Percentiles rank a stretch among this genome's conserved stretches.
Conservation (phyloP, 495 filamentous ascomycete genomes). For the Aspergillus egyptiacus region DNA sequence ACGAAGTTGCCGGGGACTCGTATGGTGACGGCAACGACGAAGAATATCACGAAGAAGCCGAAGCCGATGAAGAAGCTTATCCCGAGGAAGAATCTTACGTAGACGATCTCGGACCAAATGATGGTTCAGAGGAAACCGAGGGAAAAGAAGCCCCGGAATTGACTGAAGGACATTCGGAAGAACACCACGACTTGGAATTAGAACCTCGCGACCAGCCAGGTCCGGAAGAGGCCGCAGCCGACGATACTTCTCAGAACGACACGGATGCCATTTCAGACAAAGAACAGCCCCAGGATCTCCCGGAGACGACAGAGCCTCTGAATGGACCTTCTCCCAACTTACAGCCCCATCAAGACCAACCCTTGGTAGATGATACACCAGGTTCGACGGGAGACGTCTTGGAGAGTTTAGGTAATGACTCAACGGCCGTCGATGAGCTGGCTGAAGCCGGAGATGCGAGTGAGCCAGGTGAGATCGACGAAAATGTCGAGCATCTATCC, state of each 20-base stretch:
- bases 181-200: slow-evolving; percentile 8
- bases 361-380: slow-evolving; percentile 29
- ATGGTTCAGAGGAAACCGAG: slow-evolving; percentile 15
- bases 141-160: slow-evolving; percentile 16
- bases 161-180: slow-evolving; percentile 15
- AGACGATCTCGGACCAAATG: slow-evolving; percentile 9
- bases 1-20: slow-evolving; percentile 8
- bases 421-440: slow-evolving; percentile 6
- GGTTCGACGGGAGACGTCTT: slow-evolving; percentile 30
- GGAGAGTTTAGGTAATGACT: slow-evolving; percentile 21
- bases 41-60: slow-evolving; percentile 16
- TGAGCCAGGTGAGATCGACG: slow-evolving; percentile 17
- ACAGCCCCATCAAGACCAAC: slow-evolving; percentile 15
- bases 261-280: slow-evolving; percentile 19
- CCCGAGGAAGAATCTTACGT: slow-evolving; percentile 16
- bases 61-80: slow-evolving; percentile 13
- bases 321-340: slow-evolving; percentile 11
- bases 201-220: slow-evolving; percentile 11
- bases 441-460: slow-evolving; percentile 1
- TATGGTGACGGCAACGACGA: slow-evolving; percentile 13
- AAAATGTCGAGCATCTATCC: slow-evolving; percentile 8
- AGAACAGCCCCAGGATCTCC: slow-evolving; percentile 12
- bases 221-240: slow-evolving; percentile 8
- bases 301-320: slow-evolving; percentile 16
- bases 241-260: slow-evolving; percentile 17